Evolutionary conservation across 192 early-diverging fungal species (phyloP).

Genomic region (Lobosporangium transversale): DNA sequence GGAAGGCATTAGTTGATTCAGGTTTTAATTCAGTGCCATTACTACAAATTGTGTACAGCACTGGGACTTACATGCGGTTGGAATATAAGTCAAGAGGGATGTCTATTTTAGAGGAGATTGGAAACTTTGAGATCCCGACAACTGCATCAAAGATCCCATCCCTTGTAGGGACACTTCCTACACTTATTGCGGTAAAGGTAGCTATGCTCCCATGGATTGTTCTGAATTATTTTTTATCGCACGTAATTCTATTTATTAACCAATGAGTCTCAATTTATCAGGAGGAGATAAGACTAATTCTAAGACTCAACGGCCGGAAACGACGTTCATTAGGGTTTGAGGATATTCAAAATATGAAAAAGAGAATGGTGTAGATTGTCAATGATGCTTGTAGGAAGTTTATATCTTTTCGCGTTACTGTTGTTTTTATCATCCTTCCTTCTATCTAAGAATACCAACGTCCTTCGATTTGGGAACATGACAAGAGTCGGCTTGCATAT

Average conservation of each 20-base stretch:
- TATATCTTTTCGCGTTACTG: not conserved
- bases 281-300: not conserved
- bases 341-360: constrained; percentile 1
- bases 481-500: constrained; percentile 10
- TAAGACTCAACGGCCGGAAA: not conserved
- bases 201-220: not conserved
- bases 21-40: constrained; percentile 10
- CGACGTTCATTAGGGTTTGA: constrained; percentile 1
- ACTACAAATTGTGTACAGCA: constrained; percentile 19
- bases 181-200: constrained; percentile 28
- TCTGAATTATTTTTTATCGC: not conserved
- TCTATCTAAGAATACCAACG: constrained; percentile 7
- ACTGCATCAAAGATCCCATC: constrained; percentile 16
- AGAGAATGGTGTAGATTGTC: constrained; percentile 5
- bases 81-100: constrained; percentile 1
- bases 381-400: constrained; percentile 6
- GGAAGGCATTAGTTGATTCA: constrained; percentile 21
- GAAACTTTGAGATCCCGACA: constrained; percentile 14
- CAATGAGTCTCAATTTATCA: not conserved
- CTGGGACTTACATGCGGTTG: constrained; percentile 28
- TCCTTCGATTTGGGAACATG: constrained; percentile 8
- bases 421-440: constrained; percentile 9
- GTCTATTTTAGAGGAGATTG: constrained; percentile 20
- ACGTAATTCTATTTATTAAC: constrained; percentile 1
- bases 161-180: constrained; percentile 18